These are phyloP conservation scores for Saururus chinensis DNA, from an alignment of 164 flowering plant species.

Conservation along the genomic window DNA sequence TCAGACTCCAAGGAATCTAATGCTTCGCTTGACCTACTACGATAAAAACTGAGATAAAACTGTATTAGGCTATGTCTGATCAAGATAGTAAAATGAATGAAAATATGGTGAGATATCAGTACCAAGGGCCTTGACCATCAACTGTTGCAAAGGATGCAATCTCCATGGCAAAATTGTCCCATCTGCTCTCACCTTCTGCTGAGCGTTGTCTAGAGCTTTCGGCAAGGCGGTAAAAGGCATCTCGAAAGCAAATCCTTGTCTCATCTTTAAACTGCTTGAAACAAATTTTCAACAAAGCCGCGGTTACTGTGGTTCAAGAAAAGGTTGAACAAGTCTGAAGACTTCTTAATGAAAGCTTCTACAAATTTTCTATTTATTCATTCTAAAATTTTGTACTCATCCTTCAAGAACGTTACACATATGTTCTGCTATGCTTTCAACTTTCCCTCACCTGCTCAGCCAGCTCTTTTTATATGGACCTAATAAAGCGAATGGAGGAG, in stretches of 20 bases:
- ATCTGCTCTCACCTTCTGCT: background rate
- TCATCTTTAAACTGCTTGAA: constrained; percentile 29
- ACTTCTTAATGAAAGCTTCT: background rate
- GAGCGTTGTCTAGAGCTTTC: constrained; percentile 21
- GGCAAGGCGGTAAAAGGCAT: constrained; percentile 56
- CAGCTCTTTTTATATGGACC: too few species aligned
- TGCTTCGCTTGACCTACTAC: background rate
- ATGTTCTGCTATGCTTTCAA: background rate
- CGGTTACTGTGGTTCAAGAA: too few species aligned
- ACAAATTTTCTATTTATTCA: background rate
- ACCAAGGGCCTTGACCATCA: background rate
- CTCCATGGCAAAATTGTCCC: background rate
- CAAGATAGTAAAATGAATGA: too few species aligned
- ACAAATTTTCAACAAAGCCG: background rate
- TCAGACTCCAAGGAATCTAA: constrained; percentile 15
- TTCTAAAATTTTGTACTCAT: background rate
- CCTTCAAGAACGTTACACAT: too few species aligned
- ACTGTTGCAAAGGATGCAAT: background rate
- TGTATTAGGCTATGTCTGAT: too few species aligned
- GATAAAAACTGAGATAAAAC: too few species aligned
- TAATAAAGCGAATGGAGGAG: too few species aligned
- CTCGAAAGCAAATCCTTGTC: constrained; percentile 50
- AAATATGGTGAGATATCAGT: constrained; percentile 13
- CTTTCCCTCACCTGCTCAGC: background rate
- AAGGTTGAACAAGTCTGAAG: too few species aligned